A percentile compares a stretch with the other conserved stretches of the same genome.
These are phyloP conservation scores for Exserohilum turcica DNA, from an alignment of 2,329 filamentous ascomycete species.

Conservation along the genomic window DNA sequence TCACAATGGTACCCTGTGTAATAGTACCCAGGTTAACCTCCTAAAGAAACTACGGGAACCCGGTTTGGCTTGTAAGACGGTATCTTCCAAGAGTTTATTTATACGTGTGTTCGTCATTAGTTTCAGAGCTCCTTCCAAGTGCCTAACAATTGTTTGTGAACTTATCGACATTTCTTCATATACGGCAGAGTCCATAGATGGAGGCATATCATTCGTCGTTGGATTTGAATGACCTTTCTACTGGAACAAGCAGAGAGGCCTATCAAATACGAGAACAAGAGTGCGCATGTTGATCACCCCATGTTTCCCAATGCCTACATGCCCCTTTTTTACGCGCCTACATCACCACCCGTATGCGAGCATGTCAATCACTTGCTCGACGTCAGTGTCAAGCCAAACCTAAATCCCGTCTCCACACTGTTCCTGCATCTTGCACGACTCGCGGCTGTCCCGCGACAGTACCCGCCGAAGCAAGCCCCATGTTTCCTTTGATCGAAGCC, in stretches of 20 bases:
- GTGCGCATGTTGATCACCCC: no score
- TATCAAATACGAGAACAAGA: no score
- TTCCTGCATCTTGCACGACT: not conserved
- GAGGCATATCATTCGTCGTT: no score
- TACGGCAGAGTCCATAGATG: no score
- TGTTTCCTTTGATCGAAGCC: not conserved
- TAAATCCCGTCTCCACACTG: not conserved
- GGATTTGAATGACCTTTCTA: no score
- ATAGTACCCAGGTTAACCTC: not conserved
- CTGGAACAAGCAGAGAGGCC: no score
- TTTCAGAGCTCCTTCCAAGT: not conserved
- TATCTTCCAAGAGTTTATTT: not conserved
- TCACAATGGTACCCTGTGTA: not conserved
- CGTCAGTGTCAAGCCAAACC: not conserved
- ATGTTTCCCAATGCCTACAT: no score
- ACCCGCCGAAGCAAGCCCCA: not conserved
- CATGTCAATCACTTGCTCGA: no score
- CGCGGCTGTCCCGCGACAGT: not conserved
- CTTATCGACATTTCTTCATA: not conserved
- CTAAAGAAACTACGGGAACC: not conserved
- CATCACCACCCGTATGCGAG: not conserved
- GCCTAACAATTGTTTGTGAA: not conserved
- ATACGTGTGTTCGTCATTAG: not conserved
- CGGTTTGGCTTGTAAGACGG: not conserved
- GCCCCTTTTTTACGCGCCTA: not conserved